phyloP scores from a whole-genome alignment of 208 protist species.

The Entamoeba invadens region DNA sequence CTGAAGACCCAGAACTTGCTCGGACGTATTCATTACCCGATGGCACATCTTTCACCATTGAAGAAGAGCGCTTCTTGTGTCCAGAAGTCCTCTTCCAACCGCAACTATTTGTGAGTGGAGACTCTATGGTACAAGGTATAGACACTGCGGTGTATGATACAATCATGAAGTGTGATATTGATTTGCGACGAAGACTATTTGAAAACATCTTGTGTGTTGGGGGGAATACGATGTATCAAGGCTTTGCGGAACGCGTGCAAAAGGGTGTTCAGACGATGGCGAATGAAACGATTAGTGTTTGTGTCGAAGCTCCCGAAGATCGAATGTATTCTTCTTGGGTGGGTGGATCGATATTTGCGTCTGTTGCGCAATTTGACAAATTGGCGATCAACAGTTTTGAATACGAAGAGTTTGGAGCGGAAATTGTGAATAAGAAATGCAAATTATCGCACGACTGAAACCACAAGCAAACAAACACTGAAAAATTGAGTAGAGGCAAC shows the following conservation, averaged over 20 bases:
- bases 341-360: slow-evolving; percentile 29
- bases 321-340: slow-evolving; percentile 26
- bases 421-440: slow-evolving; percentile 24
- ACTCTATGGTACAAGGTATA: not conserved
- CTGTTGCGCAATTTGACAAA: slow-evolving; percentile 20
- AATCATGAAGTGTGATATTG: slow-evolving; percentile 24
- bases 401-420: slow-evolving; percentile 19
- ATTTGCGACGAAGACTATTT: slow-evolving; percentile 15
- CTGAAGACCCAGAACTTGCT: not conserved
- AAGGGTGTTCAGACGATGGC: slow-evolving; percentile 6
- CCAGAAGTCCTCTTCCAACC: slow-evolving; percentile 23
- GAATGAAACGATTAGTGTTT: not conserved
- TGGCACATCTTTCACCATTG: slow-evolving; percentile 13
- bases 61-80: slow-evolving; percentile 19
- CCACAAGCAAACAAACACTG: not conserved
- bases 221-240: slow-evolving; percentile 19
- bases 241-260: slow-evolving; percentile 11
- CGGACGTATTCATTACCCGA: slow-evolving; percentile 22
- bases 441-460: too few relatives aligned
- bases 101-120: not conserved
- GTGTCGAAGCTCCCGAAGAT: slow-evolving; percentile 22
- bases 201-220: slow-evolving; percentile 12
- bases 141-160: slow-evolving; percentile 10
- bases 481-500: too few relatives aligned
- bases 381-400: slow-evolving; percentile 18